Evolutionary conservation across 2,329 filamentous ascomycete species (phyloP).

Genomic region (Xylariales sp.): DNA sequence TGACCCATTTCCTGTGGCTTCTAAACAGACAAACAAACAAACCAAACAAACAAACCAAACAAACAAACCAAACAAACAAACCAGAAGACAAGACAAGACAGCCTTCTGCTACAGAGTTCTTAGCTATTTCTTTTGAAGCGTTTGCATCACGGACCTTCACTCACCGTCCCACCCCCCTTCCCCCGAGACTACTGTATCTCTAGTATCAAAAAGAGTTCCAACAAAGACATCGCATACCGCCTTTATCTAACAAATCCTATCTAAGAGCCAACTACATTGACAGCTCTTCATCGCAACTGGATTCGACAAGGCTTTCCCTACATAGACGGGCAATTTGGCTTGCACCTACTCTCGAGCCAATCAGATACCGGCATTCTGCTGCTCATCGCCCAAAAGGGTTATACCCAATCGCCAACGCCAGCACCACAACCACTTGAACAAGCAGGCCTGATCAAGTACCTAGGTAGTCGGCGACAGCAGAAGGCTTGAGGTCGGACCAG

Average conservation of each 20-base stretch:
- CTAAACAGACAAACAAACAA: background rate
- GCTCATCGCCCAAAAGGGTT: conserved; percentile 25
- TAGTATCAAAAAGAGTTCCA: background rate
- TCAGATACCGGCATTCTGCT: conserved; percentile 22
- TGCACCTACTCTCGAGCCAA: conserved; percentile 22
- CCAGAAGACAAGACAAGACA: background rate
- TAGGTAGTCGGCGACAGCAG: background rate
- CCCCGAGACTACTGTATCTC: background rate
- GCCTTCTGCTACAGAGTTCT: background rate
- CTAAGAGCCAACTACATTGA: background rate
- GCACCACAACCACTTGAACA: background rate
- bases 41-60: too few species aligned
- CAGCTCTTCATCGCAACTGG: background rate
- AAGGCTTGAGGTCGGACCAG: background rate
- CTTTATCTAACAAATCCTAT: background rate
- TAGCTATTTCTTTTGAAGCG: conserved; percentile 7
- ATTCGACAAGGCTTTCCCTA: background rate
- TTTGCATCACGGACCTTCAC: conserved; percentile 14
- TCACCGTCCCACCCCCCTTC: conserved; percentile 9
- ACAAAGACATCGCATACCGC: background rate
- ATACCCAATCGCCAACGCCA: background rate
- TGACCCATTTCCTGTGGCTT: background rate
- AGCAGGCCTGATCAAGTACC: background rate
- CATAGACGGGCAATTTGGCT: conserved; percentile 1
- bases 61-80: too few species aligned